phyloP scores from a whole-genome alignment of 768 basidiomycete genomes.

The Russula sp. region DNA sequence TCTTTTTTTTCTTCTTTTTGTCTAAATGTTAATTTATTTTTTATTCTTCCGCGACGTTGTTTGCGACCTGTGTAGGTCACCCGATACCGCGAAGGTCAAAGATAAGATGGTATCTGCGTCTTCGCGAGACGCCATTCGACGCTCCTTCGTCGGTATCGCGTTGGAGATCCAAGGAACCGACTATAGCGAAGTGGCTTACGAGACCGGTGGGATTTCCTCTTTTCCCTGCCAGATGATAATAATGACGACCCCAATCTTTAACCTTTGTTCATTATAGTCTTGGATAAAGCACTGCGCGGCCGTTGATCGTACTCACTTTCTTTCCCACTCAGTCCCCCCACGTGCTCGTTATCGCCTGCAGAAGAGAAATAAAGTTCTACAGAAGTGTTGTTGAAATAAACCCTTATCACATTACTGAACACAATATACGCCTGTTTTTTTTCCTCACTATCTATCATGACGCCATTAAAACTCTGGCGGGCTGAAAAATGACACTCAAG shows the following conservation, averaged over 20 bases:
- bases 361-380: conserved; percentile 27
- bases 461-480: not conserved
- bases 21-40: not conserved
- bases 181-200: conserved; percentile 60
- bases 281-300: conserved; percentile 29
- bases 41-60: not conserved
- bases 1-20: not conserved
- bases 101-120: conserved; percentile 92
- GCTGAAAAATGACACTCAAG: not conserved
- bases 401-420: conserved; percentile 10
- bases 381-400: conserved; percentile 26
- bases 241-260: not conserved
- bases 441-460: not conserved
- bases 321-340: not conserved
- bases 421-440: conserved; percentile 11
- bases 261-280: conserved; percentile 19
- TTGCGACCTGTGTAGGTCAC: conserved; percentile 54
- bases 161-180: conserved; percentile 87
- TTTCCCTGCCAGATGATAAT: not conserved
- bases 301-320: conserved; percentile 16
- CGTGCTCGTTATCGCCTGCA: conserved; percentile 16
- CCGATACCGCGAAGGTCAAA: conserved; percentile 79
- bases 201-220: conserved; percentile 48
- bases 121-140: conserved; percentile 75
- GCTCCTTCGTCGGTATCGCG: conserved; percentile 66